Evolutionary conservation across 2,329 filamentous ascomycete genomes (phyloP).

Genomic region (Leptoxyphium fumago): DNA sequence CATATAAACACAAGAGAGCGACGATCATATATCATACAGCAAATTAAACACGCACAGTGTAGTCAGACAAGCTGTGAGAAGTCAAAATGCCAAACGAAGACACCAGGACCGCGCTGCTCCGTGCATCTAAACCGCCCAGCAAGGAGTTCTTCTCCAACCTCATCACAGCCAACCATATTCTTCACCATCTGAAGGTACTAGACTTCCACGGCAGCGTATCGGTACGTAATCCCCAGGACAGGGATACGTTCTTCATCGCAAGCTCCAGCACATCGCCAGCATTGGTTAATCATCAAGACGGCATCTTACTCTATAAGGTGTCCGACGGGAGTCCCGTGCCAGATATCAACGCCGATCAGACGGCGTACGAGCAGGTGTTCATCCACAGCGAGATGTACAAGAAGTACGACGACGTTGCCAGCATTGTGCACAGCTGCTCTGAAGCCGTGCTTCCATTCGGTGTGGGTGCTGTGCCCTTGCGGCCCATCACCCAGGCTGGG

Average conservation of each 20-base stretch:
- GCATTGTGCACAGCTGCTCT: constrained; percentile 32
- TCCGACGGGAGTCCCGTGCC: constrained; percentile 23
- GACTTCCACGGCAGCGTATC: constrained; percentile 41
- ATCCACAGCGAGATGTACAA: constrained; percentile 36
- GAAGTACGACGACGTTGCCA: constrained; percentile 23
- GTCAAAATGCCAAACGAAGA: neutral
- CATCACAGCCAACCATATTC: constrained; percentile 36
- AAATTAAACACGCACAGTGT: neutral
- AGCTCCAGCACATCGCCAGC: constrained; percentile 31
- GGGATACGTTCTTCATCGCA: constrained; percentile 35
- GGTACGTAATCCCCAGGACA: constrained; percentile 33
- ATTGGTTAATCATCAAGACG: constrained; percentile 26
- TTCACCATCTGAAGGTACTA: constrained; percentile 36
- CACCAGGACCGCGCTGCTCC: constrained; percentile 11
- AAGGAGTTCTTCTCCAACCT: constrained; percentile 19
- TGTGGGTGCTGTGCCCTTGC: constrained; percentile 26
- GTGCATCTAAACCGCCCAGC: constrained; percentile 14
- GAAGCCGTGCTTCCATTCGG: constrained; percentile 29
- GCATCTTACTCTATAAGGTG: constrained; percentile 35
- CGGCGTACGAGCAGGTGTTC: constrained; percentile 30
- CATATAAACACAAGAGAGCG: too few species aligned
- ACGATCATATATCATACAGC: too few species aligned
- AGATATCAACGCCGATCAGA: constrained; percentile 23
- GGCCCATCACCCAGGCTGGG: constrained; percentile 28
- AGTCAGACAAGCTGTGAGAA: neutral